phyloP scores from a whole-genome alignment of 352 stramenopile genomes.

The Blastocystis sp. region DNA sequence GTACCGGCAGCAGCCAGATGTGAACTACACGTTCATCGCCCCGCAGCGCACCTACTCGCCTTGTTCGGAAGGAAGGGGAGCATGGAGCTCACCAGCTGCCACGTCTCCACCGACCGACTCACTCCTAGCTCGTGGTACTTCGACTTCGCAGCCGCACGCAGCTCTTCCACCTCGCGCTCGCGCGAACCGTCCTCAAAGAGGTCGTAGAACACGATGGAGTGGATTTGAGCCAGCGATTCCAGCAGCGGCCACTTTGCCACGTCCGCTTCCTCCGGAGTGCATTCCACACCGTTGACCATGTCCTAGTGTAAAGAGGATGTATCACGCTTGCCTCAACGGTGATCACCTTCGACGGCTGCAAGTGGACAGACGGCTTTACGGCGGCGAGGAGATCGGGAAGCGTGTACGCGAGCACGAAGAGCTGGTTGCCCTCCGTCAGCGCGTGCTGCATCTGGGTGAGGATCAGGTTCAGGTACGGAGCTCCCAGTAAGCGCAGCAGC shows the following conservation, averaged over 20 bases:
- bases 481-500: conserved; percentile 22
- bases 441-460: conserved; percentile 30
- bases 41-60: not conserved
- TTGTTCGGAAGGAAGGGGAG: conserved; percentile 55
- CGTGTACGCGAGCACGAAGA: conserved; percentile 51
- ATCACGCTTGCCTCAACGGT: not conserved
- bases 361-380: not conserved
- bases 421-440: conserved; percentile 51
- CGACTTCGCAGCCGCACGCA: not conserved
- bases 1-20: conserved; percentile 11
- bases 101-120: conserved; percentile 25
- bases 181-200: conserved; percentile 4
- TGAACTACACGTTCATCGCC: conserved; percentile 20
- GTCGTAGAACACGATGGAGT: conserved; percentile 36
- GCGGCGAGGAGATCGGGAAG: conserved; percentile 21
- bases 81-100: not conserved
- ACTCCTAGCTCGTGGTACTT: conserved; percentile 23
- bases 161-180: conserved; percentile 39
- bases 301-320: not conserved
- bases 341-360: not conserved
- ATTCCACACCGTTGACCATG: not conserved
- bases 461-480: not conserved
- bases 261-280: not conserved
- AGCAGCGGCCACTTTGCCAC: not conserved
- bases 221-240: not conserved